Conservation (phyloP, 2,329 filamentous ascomycete species). For the Sporothrix sp. region DNA sequence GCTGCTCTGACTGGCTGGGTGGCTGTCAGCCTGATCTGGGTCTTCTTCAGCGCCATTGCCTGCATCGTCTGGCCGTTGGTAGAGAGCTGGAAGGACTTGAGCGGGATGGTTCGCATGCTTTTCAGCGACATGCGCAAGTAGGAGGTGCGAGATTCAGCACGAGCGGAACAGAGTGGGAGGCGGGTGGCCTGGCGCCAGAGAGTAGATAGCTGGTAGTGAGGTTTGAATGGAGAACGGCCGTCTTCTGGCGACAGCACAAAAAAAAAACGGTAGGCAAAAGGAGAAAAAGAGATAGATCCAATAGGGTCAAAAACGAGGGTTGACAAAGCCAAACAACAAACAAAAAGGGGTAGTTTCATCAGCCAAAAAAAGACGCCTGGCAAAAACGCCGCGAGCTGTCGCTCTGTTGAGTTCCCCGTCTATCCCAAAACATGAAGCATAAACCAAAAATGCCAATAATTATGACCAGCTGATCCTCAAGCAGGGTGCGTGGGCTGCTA, state of each 20-base stretch:
- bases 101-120: slow-evolving; percentile 5
- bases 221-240: neutral
- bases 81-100: slow-evolving; percentile 22
- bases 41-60: slow-evolving; percentile 28
- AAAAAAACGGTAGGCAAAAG: too few relatives aligned
- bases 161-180: too few relatives aligned
- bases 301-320: too few relatives aligned
- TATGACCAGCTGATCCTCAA: neutral
- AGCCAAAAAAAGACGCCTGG: neutral
- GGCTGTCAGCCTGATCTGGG: slow-evolving; percentile 32
- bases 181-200: too few relatives aligned
- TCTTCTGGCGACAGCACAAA: too few relatives aligned
- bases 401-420: neutral
- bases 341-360: neutral
- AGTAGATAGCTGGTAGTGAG: too few relatives aligned
- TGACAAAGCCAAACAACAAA: too few relatives aligned
- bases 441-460: neutral
- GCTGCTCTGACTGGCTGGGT: slow-evolving; percentile 27
- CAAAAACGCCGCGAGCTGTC: slow-evolving; percentile 10
- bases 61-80: slow-evolving; percentile 32
- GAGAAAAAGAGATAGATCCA: neutral
- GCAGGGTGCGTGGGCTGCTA: neutral
- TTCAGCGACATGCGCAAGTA: neutral
- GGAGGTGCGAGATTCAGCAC: too few relatives aligned
- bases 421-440: slow-evolving; percentile 1